These are phyloP conservation scores for Phytophthora chlamydospora DNA, from an alignment of 352 stramenopile species.

Conservation along the genomic window DNA sequence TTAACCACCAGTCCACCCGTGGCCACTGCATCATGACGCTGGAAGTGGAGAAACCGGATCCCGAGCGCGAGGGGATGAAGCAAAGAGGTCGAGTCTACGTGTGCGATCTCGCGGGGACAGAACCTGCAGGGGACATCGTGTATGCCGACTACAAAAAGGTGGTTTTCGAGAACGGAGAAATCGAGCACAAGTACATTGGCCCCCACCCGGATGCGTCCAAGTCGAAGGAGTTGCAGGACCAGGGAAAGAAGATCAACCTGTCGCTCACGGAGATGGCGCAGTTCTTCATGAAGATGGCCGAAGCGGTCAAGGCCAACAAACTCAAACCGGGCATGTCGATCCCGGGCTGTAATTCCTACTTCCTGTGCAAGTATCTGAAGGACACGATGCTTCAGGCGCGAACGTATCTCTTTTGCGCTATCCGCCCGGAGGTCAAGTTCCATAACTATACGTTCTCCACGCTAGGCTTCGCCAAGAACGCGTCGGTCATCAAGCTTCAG, in stretches of 20 bases:
- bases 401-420: slow-evolving; percentile 95
- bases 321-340: slow-evolving; percentile 94
- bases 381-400: slow-evolving; percentile 94
- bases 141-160: slow-evolving; percentile 95
- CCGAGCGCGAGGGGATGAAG: slow-evolving; percentile 90
- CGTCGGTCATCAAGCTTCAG: slow-evolving; percentile 94
- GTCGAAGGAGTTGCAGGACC: slow-evolving; percentile 94
- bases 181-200: slow-evolving; percentile 93
- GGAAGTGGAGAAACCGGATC: slow-evolving; percentile 94
- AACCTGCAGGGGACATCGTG: slow-evolving; percentile 94
- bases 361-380: slow-evolving; percentile 96
- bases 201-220: slow-evolving; percentile 91
- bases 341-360: slow-evolving; percentile 95
- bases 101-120: slow-evolving; percentile 93
- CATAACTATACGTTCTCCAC: slow-evolving; percentile 95
- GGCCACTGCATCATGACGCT: slow-evolving; percentile 97
- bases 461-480: slow-evolving; percentile 95
- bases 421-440: slow-evolving; percentile 93
- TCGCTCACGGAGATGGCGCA: slow-evolving; percentile 95
- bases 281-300: slow-evolving; percentile 98
- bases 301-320: slow-evolving; percentile 94
- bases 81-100: slow-evolving; percentile 93
- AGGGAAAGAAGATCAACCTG: slow-evolving; percentile 97
- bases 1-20: slow-evolving; percentile 94
- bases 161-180: slow-evolving; percentile 89